phyloP scores from a whole-genome alignment of 2,329 filamentous ascomycete genomes.

The Clarireedia homoeocarpa region DNA sequence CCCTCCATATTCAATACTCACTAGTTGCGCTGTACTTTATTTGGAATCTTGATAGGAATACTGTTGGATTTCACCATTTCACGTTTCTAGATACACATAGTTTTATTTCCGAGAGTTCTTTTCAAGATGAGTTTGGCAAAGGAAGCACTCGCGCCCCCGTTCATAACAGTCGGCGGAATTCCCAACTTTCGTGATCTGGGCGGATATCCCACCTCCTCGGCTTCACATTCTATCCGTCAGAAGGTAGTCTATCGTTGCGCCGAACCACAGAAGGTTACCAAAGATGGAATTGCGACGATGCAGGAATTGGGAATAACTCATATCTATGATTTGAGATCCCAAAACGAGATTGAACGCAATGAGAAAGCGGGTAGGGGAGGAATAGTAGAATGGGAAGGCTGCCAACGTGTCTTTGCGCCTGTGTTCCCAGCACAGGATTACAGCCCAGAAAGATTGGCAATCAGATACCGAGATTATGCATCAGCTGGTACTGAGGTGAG shows the following conservation, averaged over 20 bases:
- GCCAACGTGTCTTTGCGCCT: constrained; percentile 51
- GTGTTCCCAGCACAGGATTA: constrained; percentile 58
- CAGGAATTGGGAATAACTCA: constrained; percentile 49
- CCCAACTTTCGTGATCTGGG: constrained; percentile 63
- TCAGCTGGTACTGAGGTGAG: constrained; percentile 32
- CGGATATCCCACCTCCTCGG: constrained; percentile 39
- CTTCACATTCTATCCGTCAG: constrained; percentile 38
- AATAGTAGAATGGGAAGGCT: constrained; percentile 41
- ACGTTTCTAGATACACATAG: neutral
- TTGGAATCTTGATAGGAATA: neutral
- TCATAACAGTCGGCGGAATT: constrained; percentile 47
- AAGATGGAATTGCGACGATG: constrained; percentile 44
- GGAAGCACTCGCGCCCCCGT: constrained; percentile 35
- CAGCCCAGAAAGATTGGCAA: constrained; percentile 52
- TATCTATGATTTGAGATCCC: constrained; percentile 62
- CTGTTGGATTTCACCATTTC: neutral
- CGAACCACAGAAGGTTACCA: constrained; percentile 52
- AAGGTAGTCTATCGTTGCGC: constrained; percentile 59
- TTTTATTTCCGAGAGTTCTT: neutral
- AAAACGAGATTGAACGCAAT: constrained; percentile 46
- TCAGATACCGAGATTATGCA: constrained; percentile 53
- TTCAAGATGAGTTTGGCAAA: constrained; percentile 13
- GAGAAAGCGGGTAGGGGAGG: constrained; percentile 29
- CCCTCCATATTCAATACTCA: neutral
- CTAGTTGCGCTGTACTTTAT: neutral